Base-by-base conservation (phyloP, 192 early-diverging fungal genomes). In the Coemansia sp. region DNA sequence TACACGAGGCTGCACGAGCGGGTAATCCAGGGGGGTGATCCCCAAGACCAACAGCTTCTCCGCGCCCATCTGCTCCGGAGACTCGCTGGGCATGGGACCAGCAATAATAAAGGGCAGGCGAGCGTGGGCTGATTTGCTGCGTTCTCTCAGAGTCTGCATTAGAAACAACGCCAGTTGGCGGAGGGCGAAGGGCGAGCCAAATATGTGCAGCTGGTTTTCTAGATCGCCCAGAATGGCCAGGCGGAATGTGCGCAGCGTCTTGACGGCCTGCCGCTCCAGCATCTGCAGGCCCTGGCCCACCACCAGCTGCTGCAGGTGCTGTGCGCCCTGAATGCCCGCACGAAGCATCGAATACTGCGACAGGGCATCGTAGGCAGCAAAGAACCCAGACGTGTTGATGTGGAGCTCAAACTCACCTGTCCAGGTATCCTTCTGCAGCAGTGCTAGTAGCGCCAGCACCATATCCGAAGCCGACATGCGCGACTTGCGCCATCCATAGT, bases 331-430 rank as follows among this genome's bases (percentile, higher is more conserved):
- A 35, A 96, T 81, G 10, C 94, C 94, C 14, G 63, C 62, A 12
- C 63, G 53, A 13, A 89, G 59, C 18, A 61, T 45, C 0, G 15
- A 28, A 9, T 60, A 59, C 41, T 79, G 63, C 1, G 60, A 33
- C 14, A 97, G 68, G 6, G 95, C 86, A 60, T 97, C 95, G 57
- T 89, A 96, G 13, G 94, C 92, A 0, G 86, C 81, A 72, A 86
- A 97, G 68, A 96, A 97, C 21, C 92, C 90, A 0, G 20, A 37
- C 12, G 36, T 40, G 0, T 49, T 50, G 2, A 50, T 33, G 8
- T 50, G 28, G 2, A n/a, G 28, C 10, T 15, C 6, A 23, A 11
- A 15, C 28, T 59, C 51, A 16, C 13, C 6, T 14, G 19, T 15
- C 50, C 36, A 53, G 0, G 31, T 16, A 30, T 50, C 44, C 23